Evolutionary conservation across 495 filamentous ascomycete species (phyloP).

Genomic region (Aspergillus carlsbadensis): DNA sequence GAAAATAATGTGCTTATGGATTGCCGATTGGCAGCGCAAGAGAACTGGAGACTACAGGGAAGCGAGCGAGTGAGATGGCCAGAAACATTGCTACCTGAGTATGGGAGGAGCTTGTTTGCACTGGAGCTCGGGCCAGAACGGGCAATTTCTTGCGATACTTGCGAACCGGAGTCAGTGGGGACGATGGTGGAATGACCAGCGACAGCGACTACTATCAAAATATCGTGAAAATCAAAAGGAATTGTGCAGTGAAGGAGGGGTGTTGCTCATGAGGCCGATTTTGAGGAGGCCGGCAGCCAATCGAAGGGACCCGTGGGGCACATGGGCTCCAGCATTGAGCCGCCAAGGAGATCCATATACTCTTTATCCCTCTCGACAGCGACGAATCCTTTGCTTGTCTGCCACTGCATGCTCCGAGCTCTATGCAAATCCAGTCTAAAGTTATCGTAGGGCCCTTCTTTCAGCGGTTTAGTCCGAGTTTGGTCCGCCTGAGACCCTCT

Average conservation of each 20-base stretch:
- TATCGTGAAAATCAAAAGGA: no score
- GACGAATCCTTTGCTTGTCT: constrained; percentile 4
- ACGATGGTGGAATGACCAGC: no score
- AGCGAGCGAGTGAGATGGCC: background rate
- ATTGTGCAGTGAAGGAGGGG: background rate
- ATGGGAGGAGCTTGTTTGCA: background rate
- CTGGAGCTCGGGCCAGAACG: no score
- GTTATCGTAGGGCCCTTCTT: background rate
- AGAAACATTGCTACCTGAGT: background rate
- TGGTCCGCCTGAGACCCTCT: background rate
- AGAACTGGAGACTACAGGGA: background rate
- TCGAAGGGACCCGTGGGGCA: background rate
- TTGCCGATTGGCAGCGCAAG: background rate
- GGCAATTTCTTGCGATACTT: no score
- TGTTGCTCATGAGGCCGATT: background rate
- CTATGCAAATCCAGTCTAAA: background rate
- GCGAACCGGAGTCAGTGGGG: no score
- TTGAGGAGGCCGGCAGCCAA: background rate
- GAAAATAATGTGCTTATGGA: background rate
- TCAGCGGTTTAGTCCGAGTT: no score
- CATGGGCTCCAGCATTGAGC: background rate
- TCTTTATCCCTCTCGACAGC: background rate
- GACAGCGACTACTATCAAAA: no score
- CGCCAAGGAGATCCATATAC: background rate
- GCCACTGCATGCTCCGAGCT: background rate